Evolutionary conservation across 306 rosid genomes (phyloP), one percentile per base, ranked within the genome.

Genomic region (Datisca glomerata): DNA sequence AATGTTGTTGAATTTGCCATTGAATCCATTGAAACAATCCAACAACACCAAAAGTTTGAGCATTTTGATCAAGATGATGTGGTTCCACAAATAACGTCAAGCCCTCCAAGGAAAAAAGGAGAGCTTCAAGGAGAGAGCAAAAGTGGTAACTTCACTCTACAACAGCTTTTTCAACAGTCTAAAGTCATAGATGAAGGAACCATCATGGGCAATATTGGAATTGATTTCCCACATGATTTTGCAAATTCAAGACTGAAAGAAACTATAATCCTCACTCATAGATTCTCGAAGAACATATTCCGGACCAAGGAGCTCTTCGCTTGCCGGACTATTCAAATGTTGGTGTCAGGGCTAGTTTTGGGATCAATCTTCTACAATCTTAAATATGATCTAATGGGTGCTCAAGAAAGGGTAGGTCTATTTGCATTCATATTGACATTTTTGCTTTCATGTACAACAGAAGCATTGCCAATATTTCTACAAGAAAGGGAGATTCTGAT

Each of bases 401-500:
- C 83, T 10, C 55, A 11, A 37, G 94, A 83, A 78, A 70, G 69
- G 73, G 89, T 89, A 5, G 97, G 97, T 22, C 65, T 89, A 21
- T 89, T 83, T 69, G 97, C 97, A 8, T 89, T 89, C 71, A 80
- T 80, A 39, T 45, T 89, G 43, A 80, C 94, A 0, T 76, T 83
- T 31, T 58, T 83, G 57, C 35, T 89, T 40, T 76, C 97, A n/a
- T 71, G 79, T 72, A 83, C 89, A 15, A 73, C 76, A 21, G 97
- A 89, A 68, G 97, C 97, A 40, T 62, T 83, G 36, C 97, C 97
- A 5, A 68, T 89, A 42, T 83, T 89, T 64, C 61, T 89, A 49
- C 95, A 89, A 68, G 97, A 89, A 61, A 89, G 81, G 54, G 94
- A 77, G 63, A 89, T 89, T 65, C 68, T 89, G 34, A 76, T 83